These are phyloP conservation scores for Pichia eremophila DNA, from an alignment of 805 yeast species.

Conservation along the genomic window DNA sequence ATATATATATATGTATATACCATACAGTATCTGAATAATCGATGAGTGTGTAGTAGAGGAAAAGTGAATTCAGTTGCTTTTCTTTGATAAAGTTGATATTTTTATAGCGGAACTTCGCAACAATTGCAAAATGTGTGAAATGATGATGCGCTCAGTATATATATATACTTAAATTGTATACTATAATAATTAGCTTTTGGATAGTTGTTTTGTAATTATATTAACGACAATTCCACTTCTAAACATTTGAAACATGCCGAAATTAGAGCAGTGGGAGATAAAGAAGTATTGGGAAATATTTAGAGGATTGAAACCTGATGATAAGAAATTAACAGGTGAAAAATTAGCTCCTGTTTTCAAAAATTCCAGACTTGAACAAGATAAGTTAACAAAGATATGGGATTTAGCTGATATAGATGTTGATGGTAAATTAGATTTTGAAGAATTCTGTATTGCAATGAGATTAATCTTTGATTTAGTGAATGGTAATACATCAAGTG, in stretches of 20 bases:
- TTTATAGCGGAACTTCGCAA: too few species aligned
- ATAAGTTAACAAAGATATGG: constrained; percentile 81
- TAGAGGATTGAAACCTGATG: constrained; percentile 75
- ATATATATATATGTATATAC: too few species aligned
- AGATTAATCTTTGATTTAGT: constrained; percentile 85
- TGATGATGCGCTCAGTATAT: too few species aligned
- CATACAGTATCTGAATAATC: too few species aligned
- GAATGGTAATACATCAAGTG: constrained; percentile 46
- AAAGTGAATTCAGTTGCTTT: too few species aligned
- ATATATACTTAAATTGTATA: too few species aligned
- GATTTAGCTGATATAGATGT: constrained; percentile 85
- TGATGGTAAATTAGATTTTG: constrained; percentile 89
- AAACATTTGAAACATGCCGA: constrained; percentile 32
- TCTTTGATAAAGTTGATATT: too few species aligned
- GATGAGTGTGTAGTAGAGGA: too few species aligned
- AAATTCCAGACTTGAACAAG: constrained; percentile 75
- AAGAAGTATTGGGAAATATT: constrained; percentile 97
- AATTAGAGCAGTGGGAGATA: constrained; percentile 89
- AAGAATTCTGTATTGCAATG: constrained; percentile 97
- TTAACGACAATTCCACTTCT: too few species aligned
- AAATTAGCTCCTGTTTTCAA: constrained; percentile 79
- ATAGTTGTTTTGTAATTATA: neutral
- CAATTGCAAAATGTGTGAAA: too few species aligned
- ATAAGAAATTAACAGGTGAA: constrained; percentile 74
- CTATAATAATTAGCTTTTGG: too few species aligned